Conservation (phyloP, 495 filamentous ascomycete genomes). For the Tuber borchii region DNA sequence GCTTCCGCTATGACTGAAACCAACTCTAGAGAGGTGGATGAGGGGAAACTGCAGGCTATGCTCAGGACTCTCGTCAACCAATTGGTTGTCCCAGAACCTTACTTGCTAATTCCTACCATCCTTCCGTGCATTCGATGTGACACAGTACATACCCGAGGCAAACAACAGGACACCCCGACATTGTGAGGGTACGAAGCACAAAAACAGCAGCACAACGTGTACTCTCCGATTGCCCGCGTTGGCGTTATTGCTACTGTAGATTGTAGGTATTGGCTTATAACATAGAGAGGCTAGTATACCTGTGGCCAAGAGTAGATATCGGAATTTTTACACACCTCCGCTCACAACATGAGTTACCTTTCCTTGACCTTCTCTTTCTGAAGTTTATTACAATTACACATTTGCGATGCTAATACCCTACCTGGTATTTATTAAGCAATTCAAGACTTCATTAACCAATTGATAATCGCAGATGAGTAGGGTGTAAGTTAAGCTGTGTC, state of each 20-base stretch:
- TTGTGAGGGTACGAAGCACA: neutral
- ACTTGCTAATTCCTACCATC: neutral
- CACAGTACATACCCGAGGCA: neutral
- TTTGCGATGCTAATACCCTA: neutral
- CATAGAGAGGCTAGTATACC: neutral
- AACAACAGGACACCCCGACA: neutral
- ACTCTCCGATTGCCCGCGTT: neutral
- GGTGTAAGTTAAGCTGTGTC: neutral
- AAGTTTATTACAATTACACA: neutral
- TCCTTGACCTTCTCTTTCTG: neutral
- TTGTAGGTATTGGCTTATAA: neutral
- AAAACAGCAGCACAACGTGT: neutral
- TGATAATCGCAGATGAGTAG: neutral
- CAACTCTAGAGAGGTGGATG: neutral
- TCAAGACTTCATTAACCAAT: neutral
- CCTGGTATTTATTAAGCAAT: neutral
- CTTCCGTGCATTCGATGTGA: neutral
- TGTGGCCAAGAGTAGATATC: neutral
- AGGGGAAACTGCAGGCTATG: slow-evolving; percentile 3
- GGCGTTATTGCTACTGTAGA: neutral
- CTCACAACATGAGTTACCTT: neutral
- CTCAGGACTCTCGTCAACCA: neutral
- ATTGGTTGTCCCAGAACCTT: neutral
- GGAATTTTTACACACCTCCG: neutral
- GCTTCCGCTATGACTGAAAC: slow-evolving; percentile 2